phyloP scores from a whole-genome alignment of 495 filamentous ascomycete genomes.

The Podospora comata region DNA sequence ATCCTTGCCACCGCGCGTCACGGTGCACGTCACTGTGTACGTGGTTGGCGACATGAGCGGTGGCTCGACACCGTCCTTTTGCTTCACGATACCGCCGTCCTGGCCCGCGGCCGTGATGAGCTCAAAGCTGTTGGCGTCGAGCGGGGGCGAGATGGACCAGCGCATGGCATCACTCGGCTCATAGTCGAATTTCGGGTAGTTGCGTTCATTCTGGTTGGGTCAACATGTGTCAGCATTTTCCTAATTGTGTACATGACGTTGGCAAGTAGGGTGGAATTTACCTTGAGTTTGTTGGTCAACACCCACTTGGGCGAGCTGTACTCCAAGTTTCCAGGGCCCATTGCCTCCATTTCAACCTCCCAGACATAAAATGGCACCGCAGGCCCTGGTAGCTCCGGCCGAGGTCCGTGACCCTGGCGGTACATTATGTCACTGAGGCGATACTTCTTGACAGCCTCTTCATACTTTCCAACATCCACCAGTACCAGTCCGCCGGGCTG shows the following conservation, averaged over 20 bases:
- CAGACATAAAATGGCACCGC: background rate
- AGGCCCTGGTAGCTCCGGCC: background rate
- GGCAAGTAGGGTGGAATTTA: background rate
- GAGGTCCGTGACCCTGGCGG: background rate
- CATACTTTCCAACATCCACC: background rate
- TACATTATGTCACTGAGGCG: background rate
- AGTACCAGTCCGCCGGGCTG: background rate
- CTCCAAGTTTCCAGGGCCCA: background rate
- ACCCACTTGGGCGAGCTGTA: background rate
- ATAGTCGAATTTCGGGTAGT: background rate
- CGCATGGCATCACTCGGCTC: background rate
- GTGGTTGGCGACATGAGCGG: background rate
- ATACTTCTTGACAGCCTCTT: background rate
- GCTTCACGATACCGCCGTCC: background rate
- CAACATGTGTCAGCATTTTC: background rate
- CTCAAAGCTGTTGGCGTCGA: background rate
- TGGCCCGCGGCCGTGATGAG: background rate
- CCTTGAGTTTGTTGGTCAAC: background rate
- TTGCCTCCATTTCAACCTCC: background rate
- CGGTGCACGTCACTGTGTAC: background rate
- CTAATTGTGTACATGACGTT: background rate
- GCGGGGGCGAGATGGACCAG: slow-evolving; percentile 1
- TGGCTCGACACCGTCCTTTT: background rate
- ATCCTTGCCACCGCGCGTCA: background rate
- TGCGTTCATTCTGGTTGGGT: background rate